These are phyloP conservation scores for Pycnococcus provasolii DNA, from an alignment of 139 green algal genomes.

Conservation along the genomic window DNA sequence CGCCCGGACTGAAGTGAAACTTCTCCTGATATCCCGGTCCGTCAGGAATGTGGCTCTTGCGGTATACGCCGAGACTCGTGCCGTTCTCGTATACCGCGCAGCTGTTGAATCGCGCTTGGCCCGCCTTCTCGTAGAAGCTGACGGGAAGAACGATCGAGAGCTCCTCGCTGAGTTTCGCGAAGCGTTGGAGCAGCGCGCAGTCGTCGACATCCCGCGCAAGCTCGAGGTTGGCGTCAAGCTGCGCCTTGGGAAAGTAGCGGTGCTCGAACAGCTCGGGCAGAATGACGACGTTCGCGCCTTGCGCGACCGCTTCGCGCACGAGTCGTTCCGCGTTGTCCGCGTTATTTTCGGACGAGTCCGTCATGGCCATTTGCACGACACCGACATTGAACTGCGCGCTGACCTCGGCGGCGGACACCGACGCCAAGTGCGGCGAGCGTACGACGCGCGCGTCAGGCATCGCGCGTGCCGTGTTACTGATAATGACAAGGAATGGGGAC, in stretches of 20 bases:
- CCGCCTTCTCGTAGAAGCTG: conserved; percentile 33
- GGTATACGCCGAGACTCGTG: conserved; percentile 27
- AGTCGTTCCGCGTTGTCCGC: background rate
- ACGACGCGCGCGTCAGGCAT: no score
- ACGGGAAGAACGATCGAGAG: conserved; percentile 34
- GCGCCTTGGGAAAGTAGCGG: conserved; percentile 17
- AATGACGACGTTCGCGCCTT: conserved; percentile 12
- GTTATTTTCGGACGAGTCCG: background rate
- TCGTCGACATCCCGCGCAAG: background rate
- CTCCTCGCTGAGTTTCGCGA: conserved; percentile 27
- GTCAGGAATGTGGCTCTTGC: conserved; percentile 37
- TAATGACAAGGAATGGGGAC: no score
- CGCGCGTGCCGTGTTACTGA: no score
- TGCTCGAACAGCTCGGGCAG: conserved; percentile 16
- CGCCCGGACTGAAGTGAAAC: conserved; percentile 39
- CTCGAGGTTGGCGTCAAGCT: conserved; percentile 4
- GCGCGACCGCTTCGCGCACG: background rate
- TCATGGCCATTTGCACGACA: background rate
- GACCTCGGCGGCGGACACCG: no score
- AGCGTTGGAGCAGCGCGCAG: background rate
- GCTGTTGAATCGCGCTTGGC: conserved; percentile 33
- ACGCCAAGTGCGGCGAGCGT: no score
- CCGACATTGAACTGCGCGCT: background rate
- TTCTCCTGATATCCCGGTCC: conserved; percentile 37
- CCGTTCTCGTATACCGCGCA: conserved; percentile 35